phyloP scores from a whole-genome alignment of 306 rosid species.

The Arachis stenosperma region DNA sequence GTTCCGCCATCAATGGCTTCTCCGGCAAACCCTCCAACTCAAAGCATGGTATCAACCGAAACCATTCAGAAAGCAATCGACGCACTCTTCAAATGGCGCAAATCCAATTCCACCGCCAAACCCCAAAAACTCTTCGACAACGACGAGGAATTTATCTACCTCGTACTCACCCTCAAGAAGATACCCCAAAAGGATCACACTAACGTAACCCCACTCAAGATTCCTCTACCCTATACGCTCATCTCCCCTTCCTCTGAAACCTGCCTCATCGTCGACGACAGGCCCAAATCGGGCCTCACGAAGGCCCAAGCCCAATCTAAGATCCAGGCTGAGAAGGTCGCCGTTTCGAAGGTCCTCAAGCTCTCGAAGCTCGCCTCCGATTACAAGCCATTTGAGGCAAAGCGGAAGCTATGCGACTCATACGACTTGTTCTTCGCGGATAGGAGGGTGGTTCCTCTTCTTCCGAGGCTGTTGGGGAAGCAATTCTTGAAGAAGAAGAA shows the following conservation, averaged over 20 bases:
- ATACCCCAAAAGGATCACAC: conserved; percentile 61
- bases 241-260: conserved; percentile 51
- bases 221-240: conserved; percentile 66
- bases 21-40: neutral
- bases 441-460: conserved; percentile 52
- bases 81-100: conserved; percentile 71
- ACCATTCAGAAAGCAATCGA: conserved; percentile 55
- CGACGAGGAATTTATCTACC: conserved; percentile 66
- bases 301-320: conserved; percentile 55
- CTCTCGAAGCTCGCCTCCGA: conserved; percentile 72
- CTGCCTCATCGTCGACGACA: conserved; percentile 79
- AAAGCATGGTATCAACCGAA: conserved; percentile 17
- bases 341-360: conserved; percentile 61
- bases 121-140: conserved; percentile 57
- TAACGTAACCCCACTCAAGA: conserved; percentile 62
- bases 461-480: conserved; percentile 70
- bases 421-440: conserved; percentile 74
- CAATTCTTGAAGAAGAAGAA: conserved; percentile 77
- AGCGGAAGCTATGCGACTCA: conserved; percentile 68
- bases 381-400: conserved; percentile 72
- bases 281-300: conserved; percentile 53
- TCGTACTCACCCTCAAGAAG: conserved; percentile 63
- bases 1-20: conserved; percentile 7
- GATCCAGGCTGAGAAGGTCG: conserved; percentile 59
- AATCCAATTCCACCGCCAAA: conserved; percentile 48